Evolutionary conservation across 2,329 filamentous ascomycete genomes (phyloP), one percentile per base, ranked within the genome.

Genomic region (Penicillium verrucosum): DNA sequence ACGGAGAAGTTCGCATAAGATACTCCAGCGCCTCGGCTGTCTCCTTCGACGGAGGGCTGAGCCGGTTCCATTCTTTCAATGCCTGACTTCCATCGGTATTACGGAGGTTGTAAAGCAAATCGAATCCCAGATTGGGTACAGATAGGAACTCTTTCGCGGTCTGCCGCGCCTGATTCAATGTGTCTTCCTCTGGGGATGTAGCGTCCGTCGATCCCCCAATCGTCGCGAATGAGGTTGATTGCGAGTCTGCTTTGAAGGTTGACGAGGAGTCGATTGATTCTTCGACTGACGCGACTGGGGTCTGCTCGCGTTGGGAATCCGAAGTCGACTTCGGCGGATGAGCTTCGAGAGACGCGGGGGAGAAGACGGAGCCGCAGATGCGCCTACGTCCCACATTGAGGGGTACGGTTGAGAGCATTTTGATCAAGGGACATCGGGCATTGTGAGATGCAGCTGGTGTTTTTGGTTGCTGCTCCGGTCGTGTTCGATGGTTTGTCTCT

Each of bases 361-460:
- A 69, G 59, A 79, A 78, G 46, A 79, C 75, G 12, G 76, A 77
- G 54, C 67, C 67, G 61, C 78, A 77, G 23, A 79, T 70, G 60
- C 75, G 76, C 65, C 72, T 72, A 59, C 73, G 73, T 56, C 65
- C 60, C 54, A 52, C 56, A 55, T 63, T 63, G 51, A 68, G 61
- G 45, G 70, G 63, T 34, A 52, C 55, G 45, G 64, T 65, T 23
- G 65, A 62, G 23, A 66, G 45, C 69, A 71, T 73, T 38, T 48
- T 66, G 53, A 25, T 55, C 44, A 56, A 36, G 42, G 45, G 43
- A 48, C 32, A 18, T 57, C 49, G 48, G 55, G 23, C 62, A 68
- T 67, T 41, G 56, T 59, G 60, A 30, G 5, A 12, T 16, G 8
- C 34, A 44, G 44, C 45, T 55, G 4, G 11, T 36, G 10, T 18